Evolutionary conservation across 306 rosid species (phyloP), one percentile per base, ranked within the genome.

Genomic region (Acacia acuminata): DNA sequence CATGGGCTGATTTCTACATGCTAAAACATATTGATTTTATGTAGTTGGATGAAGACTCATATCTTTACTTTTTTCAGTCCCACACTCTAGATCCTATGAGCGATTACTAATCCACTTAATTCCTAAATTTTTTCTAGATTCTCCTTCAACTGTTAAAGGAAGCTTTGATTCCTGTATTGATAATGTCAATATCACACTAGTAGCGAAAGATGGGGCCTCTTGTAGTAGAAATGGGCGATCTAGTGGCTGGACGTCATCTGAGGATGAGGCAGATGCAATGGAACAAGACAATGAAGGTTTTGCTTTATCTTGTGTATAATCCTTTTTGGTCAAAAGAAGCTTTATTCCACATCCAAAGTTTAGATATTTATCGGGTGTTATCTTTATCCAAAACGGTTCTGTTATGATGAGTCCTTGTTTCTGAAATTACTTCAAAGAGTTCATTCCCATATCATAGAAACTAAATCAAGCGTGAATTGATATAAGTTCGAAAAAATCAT

Each of bases 241-340:
- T 34, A 76, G 91, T 83, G 96, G 98, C 78, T 96, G 99, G 99
- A 84, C 92, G 16, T 92, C 98, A 48, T 94, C 98, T 25, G 99
- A 96, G 83, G 99, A 96, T 82, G 99, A 96, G 82, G 86, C 79
- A 50, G 99, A 93, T 81, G 84, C 94, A 77, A 90, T 89, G 91
- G 96, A 91, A 63, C 92, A 91, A 79, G 97, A 94, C 84, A 96
- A 86, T 77, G 98, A 87, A 84, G 98, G 98, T 96, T 73, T 73
- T 84, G 66, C 58, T 76, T 72, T 66, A 34, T 58, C 73, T 69
- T 66, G 71, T 34, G 4, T 71, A 45, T 67, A 2, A 45, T n/a
- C 17, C 51, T 12, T 36, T 76, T 76, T 53, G 20, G 16, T 38
- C 5, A 56, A 20, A 74, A 38, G 12, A 16, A 55, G 17, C 73